Conservation (phyloP, 108 stramenopile genomes). For the Mayamaea pseudoterrestris region DNA sequence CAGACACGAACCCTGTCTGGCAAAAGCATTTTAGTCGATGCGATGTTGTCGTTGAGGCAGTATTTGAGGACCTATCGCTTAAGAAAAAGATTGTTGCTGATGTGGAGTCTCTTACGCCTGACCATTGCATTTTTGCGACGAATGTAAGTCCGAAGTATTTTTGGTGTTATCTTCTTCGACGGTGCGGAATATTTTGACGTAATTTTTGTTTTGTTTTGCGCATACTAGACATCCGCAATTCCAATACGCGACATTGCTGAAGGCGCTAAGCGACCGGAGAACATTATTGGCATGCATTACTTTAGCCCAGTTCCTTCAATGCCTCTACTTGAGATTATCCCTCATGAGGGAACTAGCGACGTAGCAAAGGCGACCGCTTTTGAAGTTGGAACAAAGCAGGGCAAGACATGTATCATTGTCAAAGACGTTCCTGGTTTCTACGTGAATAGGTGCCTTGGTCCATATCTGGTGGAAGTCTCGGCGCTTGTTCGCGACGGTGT, state of each 20-base stretch:
- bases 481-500: slow-evolving; percentile 83
- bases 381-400: slow-evolving; percentile 95
- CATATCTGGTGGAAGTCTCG: slow-evolving; percentile 84
- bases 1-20: slow-evolving; percentile 68
- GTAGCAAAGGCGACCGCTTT: slow-evolving; percentile 82
- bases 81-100: slow-evolving; percentile 91
- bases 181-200: no score
- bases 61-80: slow-evolving; percentile 93
- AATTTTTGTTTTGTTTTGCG: no score
- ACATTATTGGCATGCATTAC: slow-evolving; percentile 99
- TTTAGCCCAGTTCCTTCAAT: slow-evolving; percentile 97
- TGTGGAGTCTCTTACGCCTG: slow-evolving; percentile 82
- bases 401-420: slow-evolving; percentile 96
- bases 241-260: slow-evolving; percentile 95
- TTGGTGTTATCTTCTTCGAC: no score
- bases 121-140: slow-evolving; percentile 95
- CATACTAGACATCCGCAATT: slow-evolving; percentile 96
- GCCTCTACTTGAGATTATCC: slow-evolving; percentile 98
- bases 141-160: no score
- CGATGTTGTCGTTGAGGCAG: slow-evolving; percentile 95
- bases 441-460: slow-evolving; percentile 98
- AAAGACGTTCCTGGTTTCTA: slow-evolving; percentile 99
- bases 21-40: slow-evolving; percentile 77
- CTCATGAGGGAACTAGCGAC: slow-evolving; percentile 83
- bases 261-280: slow-evolving; percentile 82